phyloP scores from a whole-genome alignment of 768 basidiomycete species.

The Hygrocybe punicea region DNA sequence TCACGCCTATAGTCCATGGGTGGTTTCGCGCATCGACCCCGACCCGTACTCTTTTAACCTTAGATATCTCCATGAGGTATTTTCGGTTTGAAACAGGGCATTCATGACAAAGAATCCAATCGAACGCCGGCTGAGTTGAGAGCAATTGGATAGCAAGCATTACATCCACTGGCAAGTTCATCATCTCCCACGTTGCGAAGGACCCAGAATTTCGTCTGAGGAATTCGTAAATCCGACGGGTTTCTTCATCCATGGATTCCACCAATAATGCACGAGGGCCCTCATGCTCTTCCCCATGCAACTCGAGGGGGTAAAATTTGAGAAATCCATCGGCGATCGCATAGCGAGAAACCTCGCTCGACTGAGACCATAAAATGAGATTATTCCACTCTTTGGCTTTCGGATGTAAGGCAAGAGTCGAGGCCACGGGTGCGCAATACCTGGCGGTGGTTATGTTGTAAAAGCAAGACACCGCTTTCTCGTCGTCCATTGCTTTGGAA shows the following conservation, averaged over 20 bases:
- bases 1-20: slow-evolving; percentile 12
- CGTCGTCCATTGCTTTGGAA: neutral
- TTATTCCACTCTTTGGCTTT: slow-evolving; percentile 8
- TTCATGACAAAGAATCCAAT: slow-evolving; percentile 13
- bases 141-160: slow-evolving; percentile 14
- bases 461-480: slow-evolving; percentile 5
- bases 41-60: slow-evolving; percentile 4
- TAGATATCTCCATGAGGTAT: neutral
- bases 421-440: slow-evolving; percentile 15
- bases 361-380: slow-evolving; percentile 18
- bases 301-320: neutral
- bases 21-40: slow-evolving; percentile 14
- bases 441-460: slow-evolving; percentile 13
- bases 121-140: slow-evolving; percentile 8
- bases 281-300: neutral
- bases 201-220: neutral
- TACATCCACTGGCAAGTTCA: slow-evolving; percentile 12
- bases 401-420: slow-evolving; percentile 18
- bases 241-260: slow-evolving; percentile 8
- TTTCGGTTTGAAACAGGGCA: neutral
- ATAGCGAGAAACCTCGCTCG: slow-evolving; percentile 8
- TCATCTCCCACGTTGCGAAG: slow-evolving; percentile 18
- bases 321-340: slow-evolving; percentile 17
- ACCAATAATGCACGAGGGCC: slow-evolving; percentile 2
- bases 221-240: slow-evolving; percentile 6